Base-by-base conservation (phyloP, 805 yeast genomes). In the Yarrowia alimentaria region DNA sequence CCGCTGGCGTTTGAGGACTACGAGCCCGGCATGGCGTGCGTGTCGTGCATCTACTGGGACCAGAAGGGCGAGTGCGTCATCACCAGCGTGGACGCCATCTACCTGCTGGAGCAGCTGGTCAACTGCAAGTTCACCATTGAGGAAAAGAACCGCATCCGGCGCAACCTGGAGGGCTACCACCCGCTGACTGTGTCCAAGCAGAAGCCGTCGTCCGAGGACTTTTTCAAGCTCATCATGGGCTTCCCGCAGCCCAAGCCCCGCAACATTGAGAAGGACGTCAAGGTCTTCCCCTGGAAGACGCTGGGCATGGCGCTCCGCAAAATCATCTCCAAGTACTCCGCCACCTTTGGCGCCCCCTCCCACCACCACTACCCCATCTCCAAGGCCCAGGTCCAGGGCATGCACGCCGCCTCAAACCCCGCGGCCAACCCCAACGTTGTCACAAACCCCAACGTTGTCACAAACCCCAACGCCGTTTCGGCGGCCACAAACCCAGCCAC, bases 241-340 rank as follows among this genome's bases (percentile, higher is more conserved):
- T 81, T 76, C 69, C 76, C 75, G 21, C 71, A 71, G 52, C 88
- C 88, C 2, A 70, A 78, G 56, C 88, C 88, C 5, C 67, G 88
- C 32, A 80, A 80, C 56, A 82, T 82, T 35, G 87, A 80, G 58
- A 82, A 82, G 61, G 85, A 81, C 60, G 75, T 82, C 54, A 82
- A 82, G 60, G 85, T 82, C 4, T 78, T 82, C 58, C 68, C 69
- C 19, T 82, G 88, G 88, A 59, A 61, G 16, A 69, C 72, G 34
- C 64, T 82, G 19, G 74, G 68, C 29, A 69, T 65, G 22, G 87
- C 87, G 0, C 59, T 81, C 45, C 63, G 66, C 19, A 80, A 78
- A 59, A 82, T 82, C 11, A 69, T 79, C 25, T 68, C 79, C 25
- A 82, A 82, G 63, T 82, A 82, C 60, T 64, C 68, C 6, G 68